Base-by-base conservation (phyloP, 441 rosid species). In the Manihot esculenta region DNA sequence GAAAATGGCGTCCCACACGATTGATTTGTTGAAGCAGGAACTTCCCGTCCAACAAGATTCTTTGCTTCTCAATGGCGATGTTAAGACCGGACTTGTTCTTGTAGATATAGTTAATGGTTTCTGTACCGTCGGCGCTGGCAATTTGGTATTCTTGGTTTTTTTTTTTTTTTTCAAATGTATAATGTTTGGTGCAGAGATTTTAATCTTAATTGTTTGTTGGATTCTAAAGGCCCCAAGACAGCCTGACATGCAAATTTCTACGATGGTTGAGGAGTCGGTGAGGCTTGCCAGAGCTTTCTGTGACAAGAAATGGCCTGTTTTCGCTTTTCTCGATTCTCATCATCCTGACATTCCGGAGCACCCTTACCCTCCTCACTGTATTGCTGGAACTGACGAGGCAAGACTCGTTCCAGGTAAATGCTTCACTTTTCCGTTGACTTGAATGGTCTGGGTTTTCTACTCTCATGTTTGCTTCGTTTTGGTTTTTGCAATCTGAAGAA, bases 281-380 rank as follows among this genome's bases (percentile, higher is more conserved):
- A 84, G 75, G 76, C 81, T 92, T 74, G 89, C 94, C 1, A 75
- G 78, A 78, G 69, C 59, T 7, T 92, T 94, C 72, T 89, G 91
- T 62, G 71, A 81, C 58, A 88, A 79, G 58, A 82, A 88, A 41
- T 92, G 93, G 99, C 94, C 98, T 5, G 83, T 94, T 63, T 85
- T 90, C 3, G 94, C 98, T 15, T 92, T 94, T 72, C 72, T 89
- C 1, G 99, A 94, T 77, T 54, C 94, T 21, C 97, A 90, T 80
- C 89, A 82, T 82, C 98, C 94, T 15, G 94, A 88, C 78, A 72
- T 92, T 57, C 97, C 90, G 0, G 98, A 94, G 84, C 81, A 60
- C 18, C 97, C 96, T 1, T 94, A 86, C 68, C 98, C 98, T 76
- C 89, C 89, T 70, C 99, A 90, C 69, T 92, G 99, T 69, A 81